phyloP scores from a whole-genome alignment of 306 rosid genomes.

The Sphenostylis stenocarpa region DNA sequence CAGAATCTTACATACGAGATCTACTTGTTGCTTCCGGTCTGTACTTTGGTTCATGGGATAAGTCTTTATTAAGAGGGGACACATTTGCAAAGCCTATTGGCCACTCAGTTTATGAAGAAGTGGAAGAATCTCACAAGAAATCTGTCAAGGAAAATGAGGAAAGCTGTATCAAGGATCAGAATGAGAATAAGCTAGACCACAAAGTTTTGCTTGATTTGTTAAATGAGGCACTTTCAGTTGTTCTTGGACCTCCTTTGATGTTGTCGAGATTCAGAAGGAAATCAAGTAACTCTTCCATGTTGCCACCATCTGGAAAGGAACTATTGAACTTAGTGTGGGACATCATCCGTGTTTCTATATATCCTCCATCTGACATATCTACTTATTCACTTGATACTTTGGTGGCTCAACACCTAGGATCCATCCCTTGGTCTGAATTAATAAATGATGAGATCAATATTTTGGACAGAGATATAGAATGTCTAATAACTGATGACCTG shows the following conservation, averaged over 20 bases:
- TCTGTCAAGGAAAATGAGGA: conserved; percentile 37
- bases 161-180: conserved; percentile 44
- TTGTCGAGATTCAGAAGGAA: conserved; percentile 58
- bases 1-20: conserved; percentile 81
- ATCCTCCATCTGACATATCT: conserved; percentile 50
- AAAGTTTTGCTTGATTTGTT: conserved; percentile 66
- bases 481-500: conserved; percentile 64
- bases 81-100: conserved; percentile 68
- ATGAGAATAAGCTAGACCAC: conserved; percentile 49
- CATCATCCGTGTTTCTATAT: conserved; percentile 41
- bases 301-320: conserved; percentile 61
- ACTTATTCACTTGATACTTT: conserved; percentile 58
- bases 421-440: conserved; percentile 58
- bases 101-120: conserved; percentile 72
- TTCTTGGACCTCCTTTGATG: conserved; percentile 61
- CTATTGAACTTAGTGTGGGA: conserved; percentile 70
- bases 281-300: conserved; percentile 39
- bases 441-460: conserved; percentile 51
- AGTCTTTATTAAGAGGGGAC: conserved; percentile 60
- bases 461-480: conserved; percentile 67
- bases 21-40: conserved; percentile 86
- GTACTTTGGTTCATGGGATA: conserved; percentile 77
- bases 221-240: conserved; percentile 73
- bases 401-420: conserved; percentile 63
- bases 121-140: conserved; percentile 69